Percentiles rank a stretch among this genome's conserved stretches.
phyloP scores from a whole-genome alignment of 2,329 filamentous ascomycete species.

The Fusarium goolgardi region DNA sequence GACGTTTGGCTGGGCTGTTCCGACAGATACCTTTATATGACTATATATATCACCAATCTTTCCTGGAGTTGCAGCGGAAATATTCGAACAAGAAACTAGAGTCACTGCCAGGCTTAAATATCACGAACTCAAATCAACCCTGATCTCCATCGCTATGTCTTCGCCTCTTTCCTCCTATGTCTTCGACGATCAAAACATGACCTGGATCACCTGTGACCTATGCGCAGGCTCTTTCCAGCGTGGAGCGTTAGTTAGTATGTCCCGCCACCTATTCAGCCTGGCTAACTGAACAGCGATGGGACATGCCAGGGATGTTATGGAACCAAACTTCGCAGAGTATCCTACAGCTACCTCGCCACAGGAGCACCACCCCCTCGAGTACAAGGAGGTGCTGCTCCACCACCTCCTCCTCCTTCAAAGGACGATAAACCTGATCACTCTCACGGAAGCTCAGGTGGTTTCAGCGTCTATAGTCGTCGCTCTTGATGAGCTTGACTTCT shows the following conservation, averaged over 20 bases:
- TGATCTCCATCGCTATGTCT: conserved; percentile 18
- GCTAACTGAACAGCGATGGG: conserved; percentile 12
- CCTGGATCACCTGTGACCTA: conserved; percentile 44
- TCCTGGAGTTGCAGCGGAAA: conserved; percentile 9
- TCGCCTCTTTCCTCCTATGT: conserved; percentile 30
- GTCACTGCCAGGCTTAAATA: not conserved
- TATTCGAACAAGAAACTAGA: not conserved
- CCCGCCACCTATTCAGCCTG: not conserved
- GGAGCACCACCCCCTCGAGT: conserved; percentile 19
- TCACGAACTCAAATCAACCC: conserved; percentile 1
- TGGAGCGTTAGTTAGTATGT: conserved; percentile 23
- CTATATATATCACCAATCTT: conserved; percentile 38
- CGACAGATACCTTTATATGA: not conserved
- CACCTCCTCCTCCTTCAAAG: conserved; percentile 32
- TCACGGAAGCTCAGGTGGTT: conserved; percentile 29
- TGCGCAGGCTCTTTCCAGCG: conserved; percentile 43
- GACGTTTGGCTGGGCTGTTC: conserved; percentile 7
- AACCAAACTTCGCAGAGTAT: conserved; percentile 42
- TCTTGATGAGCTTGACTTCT: conserved; percentile 9
- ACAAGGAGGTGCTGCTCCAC: conserved; percentile 23
- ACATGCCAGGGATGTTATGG: conserved; percentile 42
- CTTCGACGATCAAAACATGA: conserved; percentile 44
- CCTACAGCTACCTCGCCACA: conserved; percentile 35
- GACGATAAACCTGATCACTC: conserved; percentile 25
- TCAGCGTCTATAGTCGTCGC: conserved; percentile 23